phyloP scores from a whole-genome alignment of 1,284 basidiomycete genomes.

The Tylopilus sp. region DNA sequence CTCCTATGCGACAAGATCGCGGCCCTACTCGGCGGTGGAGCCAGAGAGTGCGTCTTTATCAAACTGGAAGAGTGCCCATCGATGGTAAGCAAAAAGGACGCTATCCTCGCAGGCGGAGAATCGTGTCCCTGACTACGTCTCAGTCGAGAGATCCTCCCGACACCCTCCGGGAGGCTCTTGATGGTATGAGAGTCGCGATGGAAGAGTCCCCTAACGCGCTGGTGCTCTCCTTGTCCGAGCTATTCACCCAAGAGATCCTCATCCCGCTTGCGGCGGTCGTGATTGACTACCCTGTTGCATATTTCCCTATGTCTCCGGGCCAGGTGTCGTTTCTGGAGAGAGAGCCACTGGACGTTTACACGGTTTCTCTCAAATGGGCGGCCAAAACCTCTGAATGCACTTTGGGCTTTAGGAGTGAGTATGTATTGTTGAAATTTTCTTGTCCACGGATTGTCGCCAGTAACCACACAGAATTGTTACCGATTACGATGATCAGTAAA shows the following conservation, averaged over 20 bases:
- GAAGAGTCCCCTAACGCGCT: conserved; percentile 14
- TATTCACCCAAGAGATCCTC: conserved; percentile 24
- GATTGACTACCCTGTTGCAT: conserved; percentile 57
- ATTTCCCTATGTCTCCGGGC: conserved; percentile 39
- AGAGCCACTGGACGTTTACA: conserved; percentile 47
- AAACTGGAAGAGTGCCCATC: conserved; percentile 16
- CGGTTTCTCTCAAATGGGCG: conserved; percentile 30
- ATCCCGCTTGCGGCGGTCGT: conserved; percentile 52
- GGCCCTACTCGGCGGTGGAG: conserved; percentile 2
- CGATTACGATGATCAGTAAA: conserved; percentile 18
- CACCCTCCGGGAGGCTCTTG: conserved; percentile 15
- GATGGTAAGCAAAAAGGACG: conserved; percentile 17
- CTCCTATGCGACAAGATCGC: conserved; percentile 16
- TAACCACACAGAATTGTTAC: conserved; percentile 17
- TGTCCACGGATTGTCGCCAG: conserved; percentile 34
- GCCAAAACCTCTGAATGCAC: not conserved
- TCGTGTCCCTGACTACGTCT: not conserved
- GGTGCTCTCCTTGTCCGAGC: conserved; percentile 27
- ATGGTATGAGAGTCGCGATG: conserved; percentile 20
- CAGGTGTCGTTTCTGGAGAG: conserved; percentile 40
- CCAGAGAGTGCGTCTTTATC: conserved; percentile 20
- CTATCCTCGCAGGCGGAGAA: not conserved
- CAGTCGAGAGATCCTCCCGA: conserved; percentile 13
- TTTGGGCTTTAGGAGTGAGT: conserved; percentile 8
- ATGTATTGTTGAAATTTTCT: conserved; percentile 41